Conservation (phyloP, 139 green algal species). For the Axilococcus clingmanii region DNA sequence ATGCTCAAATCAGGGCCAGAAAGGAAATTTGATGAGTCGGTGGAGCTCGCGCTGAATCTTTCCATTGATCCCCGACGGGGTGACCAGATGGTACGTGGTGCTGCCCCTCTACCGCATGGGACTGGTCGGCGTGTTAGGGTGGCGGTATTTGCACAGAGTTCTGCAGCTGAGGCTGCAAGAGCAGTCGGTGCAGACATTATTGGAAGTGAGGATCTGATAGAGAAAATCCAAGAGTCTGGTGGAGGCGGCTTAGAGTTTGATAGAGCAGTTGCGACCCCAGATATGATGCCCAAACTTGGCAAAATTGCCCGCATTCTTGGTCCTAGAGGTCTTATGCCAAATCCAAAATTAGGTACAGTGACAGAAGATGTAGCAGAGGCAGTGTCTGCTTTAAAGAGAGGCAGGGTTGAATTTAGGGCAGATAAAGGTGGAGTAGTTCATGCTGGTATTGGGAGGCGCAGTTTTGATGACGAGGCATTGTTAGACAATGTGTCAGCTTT, state of each 20-base stretch:
- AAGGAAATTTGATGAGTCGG: constrained; percentile 49
- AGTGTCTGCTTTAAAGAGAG: constrained; percentile 54
- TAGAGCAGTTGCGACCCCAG: constrained; percentile 61
- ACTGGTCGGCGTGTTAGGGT: constrained; percentile 59
- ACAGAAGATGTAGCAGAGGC: constrained; percentile 55
- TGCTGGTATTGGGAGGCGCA: constrained; percentile 51
- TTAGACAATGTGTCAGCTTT: constrained; percentile 46
- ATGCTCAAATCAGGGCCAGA: constrained; percentile 6
- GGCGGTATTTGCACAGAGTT: constrained; percentile 72
- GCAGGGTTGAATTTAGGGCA: constrained; percentile 74
- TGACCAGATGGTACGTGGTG: constrained; percentile 71
- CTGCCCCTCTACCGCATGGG: constrained; percentile 60
- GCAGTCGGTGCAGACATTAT: constrained; percentile 73
- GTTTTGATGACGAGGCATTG: constrained; percentile 31
- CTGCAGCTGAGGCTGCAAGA: constrained; percentile 47
- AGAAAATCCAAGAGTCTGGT: constrained; percentile 42
- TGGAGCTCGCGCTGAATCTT: constrained; percentile 50
- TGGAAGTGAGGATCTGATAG: constrained; percentile 65
- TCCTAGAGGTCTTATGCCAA: constrained; percentile 93
- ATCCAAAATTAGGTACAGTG: constrained; percentile 91
- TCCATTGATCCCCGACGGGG: constrained; percentile 51
- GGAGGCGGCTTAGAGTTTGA: constrained; percentile 48
- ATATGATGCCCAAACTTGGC: constrained; percentile 73
- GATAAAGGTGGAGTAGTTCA: constrained; percentile 71
- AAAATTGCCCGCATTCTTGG: constrained; percentile 72